These are phyloP conservation scores for Peltaster fructicola DNA, from an alignment of 2,329 filamentous ascomycete genomes.

Conservation along the genomic window DNA sequence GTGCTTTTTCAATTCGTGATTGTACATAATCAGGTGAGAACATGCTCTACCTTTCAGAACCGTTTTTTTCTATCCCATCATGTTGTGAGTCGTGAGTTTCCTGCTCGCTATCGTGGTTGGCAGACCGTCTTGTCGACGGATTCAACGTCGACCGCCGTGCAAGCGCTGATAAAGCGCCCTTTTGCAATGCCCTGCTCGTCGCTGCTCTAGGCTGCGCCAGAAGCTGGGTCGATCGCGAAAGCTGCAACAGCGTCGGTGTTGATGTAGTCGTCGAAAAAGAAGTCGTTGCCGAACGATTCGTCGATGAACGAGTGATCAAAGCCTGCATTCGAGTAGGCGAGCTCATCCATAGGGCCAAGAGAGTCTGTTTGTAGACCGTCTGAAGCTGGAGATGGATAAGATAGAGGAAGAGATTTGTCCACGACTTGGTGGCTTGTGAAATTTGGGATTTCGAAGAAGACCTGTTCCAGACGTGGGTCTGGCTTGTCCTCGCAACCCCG, in stretches of 20 bases:
- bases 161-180: constrained; percentile 17
- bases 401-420: constrained; percentile 15
- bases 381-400: constrained; percentile 17
- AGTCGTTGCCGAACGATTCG: constrained; percentile 14
- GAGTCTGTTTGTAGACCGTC: constrained; percentile 16
- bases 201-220: constrained; percentile 29
- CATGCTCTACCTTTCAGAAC: too few relatives aligned
- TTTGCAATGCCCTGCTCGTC: constrained; percentile 27
- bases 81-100: too few relatives aligned
- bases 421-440: constrained; percentile 5
- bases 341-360: constrained; percentile 18
- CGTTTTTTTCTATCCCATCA: too few relatives aligned
- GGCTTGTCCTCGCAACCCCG: constrained; percentile 10
- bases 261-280: constrained; percentile 21
- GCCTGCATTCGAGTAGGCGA: constrained; percentile 20
- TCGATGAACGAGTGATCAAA: constrained; percentile 14
- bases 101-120: too few relatives aligned
- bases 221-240: constrained; percentile 24
- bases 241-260: constrained; percentile 25
- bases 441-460: constrained; percentile 6
- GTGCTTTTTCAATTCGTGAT: too few relatives aligned
- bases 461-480: constrained; percentile 5
- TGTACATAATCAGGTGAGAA: too few relatives aligned
- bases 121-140: too few relatives aligned
- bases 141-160: constrained; percentile 7